Percentiles rank a stretch among this genome's conserved stretches.
phyloP scores from a whole-genome alignment of 1,284 basidiomycete genomes.

The Apiotrichum mycotoxinovorans region DNA sequence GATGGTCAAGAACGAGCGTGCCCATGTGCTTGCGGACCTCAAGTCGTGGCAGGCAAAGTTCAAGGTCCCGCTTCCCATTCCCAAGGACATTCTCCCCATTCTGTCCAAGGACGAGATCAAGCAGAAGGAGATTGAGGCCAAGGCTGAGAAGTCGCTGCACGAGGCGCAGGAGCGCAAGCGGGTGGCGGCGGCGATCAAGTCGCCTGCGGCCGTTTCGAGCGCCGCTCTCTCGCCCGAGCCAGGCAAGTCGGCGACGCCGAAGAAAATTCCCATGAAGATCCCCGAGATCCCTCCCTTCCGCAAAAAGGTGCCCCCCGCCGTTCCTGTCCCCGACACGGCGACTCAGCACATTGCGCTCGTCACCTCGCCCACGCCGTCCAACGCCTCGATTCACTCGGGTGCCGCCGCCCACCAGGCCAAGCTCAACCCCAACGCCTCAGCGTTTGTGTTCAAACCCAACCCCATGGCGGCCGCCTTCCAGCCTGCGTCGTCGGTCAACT shows the following conservation, averaged over 20 bases:
- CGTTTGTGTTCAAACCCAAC: constrained; percentile 63
- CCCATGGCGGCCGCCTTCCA: constrained; percentile 53
- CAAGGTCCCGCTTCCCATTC: constrained; percentile 93
- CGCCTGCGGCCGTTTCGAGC: constrained; percentile 16
- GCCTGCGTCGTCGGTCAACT: constrained; percentile 36
- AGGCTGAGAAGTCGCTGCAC: constrained; percentile 59
- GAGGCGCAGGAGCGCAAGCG: constrained; percentile 60
- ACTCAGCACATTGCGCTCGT: constrained; percentile 32
- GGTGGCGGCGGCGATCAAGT: constrained; percentile 14
- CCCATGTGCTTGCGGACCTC: constrained; percentile 67
- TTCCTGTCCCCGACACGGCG: constrained; percentile 41
- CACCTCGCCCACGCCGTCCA: constrained; percentile 53
- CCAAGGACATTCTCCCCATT: constrained; percentile 88
- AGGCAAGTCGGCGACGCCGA: constrained; percentile 23
- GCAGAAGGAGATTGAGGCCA: constrained; percentile 75
- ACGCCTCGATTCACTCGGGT: constrained; percentile 26
- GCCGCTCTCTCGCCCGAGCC: constrained; percentile 27
- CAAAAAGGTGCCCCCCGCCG: constrained; percentile 31
- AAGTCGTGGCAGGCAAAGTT: constrained; percentile 88
- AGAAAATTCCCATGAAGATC: constrained; percentile 58
- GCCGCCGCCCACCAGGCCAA: constrained; percentile 46
- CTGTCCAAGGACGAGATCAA: constrained; percentile 85
- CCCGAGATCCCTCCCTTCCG: constrained; percentile 89
- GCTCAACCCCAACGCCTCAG: constrained; percentile 72
- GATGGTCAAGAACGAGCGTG: constrained; percentile 74